Evolutionary conservation across 2,329 filamentous ascomycete genomes (phyloP).

Genomic region (Diaporthe vaccinii): DNA sequence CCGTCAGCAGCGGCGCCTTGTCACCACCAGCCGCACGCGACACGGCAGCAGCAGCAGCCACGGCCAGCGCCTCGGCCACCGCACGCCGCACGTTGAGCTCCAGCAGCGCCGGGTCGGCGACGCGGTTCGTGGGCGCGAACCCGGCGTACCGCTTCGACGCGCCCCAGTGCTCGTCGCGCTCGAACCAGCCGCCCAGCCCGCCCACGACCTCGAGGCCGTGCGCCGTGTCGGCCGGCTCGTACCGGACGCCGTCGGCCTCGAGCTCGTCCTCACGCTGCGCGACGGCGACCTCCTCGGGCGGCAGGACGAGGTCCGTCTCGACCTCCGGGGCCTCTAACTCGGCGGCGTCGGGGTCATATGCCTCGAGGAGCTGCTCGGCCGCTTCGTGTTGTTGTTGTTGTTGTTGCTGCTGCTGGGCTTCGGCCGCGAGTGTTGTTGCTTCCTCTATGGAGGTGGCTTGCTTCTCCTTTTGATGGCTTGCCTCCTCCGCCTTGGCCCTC

Average conservation of each 20-base stretch:
- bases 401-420: neutral
- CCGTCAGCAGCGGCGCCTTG: slow-evolving; percentile 46
- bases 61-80: slow-evolving; percentile 64
- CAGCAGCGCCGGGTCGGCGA: slow-evolving; percentile 59
- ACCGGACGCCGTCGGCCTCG: neutral
- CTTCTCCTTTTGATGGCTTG: neutral
- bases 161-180: slow-evolving; percentile 65
- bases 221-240: slow-evolving; percentile 54
- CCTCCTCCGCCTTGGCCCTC: neutral
- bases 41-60: slow-evolving; percentile 48
- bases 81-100: slow-evolving; percentile 65
- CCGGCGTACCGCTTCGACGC: slow-evolving; percentile 58
- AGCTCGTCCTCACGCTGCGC: slow-evolving; percentile 37
- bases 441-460: neutral
- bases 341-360: slow-evolving; percentile 24
- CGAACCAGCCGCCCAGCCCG: slow-evolving; percentile 66
- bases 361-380: slow-evolving; percentile 22
- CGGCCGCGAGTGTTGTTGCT: neutral
- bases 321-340: neutral
- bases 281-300: slow-evolving; percentile 35
- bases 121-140: slow-evolving; percentile 57
- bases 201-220: slow-evolving; percentile 63
- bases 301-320: slow-evolving; percentile 46
- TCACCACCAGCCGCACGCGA: slow-evolving; percentile 29
- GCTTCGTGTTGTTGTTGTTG: neutral